A percentile compares a stretch with the other conserved stretches of the same genome.
Evolutionary conservation across 148 eudicot species (phyloP).

Genomic region (Rhododendron williamsianum): DNA sequence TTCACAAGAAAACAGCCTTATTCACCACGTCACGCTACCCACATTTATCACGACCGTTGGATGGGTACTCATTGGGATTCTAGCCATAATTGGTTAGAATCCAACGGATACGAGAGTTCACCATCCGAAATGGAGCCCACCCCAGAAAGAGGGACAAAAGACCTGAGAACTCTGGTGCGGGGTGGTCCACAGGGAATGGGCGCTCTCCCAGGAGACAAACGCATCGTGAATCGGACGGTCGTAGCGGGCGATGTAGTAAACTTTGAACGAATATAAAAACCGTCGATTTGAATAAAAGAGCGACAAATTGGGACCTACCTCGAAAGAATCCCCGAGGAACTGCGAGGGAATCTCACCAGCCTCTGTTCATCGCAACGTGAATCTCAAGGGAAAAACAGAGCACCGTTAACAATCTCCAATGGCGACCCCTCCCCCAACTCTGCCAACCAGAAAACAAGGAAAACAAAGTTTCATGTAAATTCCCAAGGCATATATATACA

Average conservation of each 20-base stretch:
- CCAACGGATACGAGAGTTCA: neutral
- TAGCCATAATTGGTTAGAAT: neutral
- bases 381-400: conserved; percentile 1
- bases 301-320: neutral
- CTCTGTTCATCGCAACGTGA: neutral
- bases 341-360: neutral
- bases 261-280: no score
- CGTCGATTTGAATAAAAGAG: neutral
- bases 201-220: neutral
- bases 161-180: neutral
- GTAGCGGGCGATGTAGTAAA: neutral
- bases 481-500: neutral
- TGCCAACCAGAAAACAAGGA: neutral
- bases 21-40: neutral
- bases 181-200: neutral
- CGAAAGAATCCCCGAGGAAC: neutral
- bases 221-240: neutral
- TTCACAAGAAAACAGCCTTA: no score
- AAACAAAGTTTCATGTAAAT: neutral
- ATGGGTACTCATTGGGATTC: neutral
- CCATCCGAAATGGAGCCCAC: neutral
- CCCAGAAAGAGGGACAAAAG: neutral
- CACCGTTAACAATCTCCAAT: conserved; percentile 1
- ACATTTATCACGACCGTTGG: neutral
- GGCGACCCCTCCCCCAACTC: neutral